Base-by-base conservation (phyloP, 1,284 basidiomycete species). In the Sporisorium reilianum region DNA sequence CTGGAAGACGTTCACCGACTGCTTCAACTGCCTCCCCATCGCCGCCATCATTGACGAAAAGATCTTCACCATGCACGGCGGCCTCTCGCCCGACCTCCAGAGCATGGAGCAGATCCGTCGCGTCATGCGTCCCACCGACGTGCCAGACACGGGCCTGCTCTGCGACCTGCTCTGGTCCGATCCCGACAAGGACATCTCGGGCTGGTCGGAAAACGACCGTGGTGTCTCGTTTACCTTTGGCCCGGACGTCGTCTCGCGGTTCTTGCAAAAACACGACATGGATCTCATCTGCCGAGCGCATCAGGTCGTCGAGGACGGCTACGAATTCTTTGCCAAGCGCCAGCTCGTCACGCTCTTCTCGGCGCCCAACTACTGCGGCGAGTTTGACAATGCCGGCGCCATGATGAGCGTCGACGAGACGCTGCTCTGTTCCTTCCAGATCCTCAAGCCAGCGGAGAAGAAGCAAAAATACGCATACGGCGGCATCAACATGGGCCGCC, bases 1-100 rank as follows among this genome's bases (percentile, higher is more conserved):
- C 41, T 99, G 97, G 97, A 99, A 98, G 88, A 95, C 95, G 14
- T 99, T 99, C 86, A 94, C 98, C 85, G 97, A 99, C 86, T 95
- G 98, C 44, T 99, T 99, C 90, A 99, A 99, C 87, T 95, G 94
- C 79, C 89, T 99, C 12, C 97, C 97, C 49, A 99, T 99, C 81
- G 95, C 97, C 41, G 95, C 97, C 38, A 93, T 99, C 77, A 96
- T 99, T 54, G 97, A 96, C 12, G 95, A 93, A 79, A 99, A 99
- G 88, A 99, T 99, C 83, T 99, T 99, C 86, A 98, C 96, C 84
- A 96, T 99, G 11, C 97, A 99, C 84, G 97, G 97, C 23, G 97
- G 97, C 14, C 90, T 99, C 44, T 97, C 95, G 18, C 97, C 97
- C n/a, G 97, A 94, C 46, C 88, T 99, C 62, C 93, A 95, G 83